Evolutionary conservation across 2,329 filamentous ascomycete species (phyloP).

Genomic region (Xylaria sp.): DNA sequence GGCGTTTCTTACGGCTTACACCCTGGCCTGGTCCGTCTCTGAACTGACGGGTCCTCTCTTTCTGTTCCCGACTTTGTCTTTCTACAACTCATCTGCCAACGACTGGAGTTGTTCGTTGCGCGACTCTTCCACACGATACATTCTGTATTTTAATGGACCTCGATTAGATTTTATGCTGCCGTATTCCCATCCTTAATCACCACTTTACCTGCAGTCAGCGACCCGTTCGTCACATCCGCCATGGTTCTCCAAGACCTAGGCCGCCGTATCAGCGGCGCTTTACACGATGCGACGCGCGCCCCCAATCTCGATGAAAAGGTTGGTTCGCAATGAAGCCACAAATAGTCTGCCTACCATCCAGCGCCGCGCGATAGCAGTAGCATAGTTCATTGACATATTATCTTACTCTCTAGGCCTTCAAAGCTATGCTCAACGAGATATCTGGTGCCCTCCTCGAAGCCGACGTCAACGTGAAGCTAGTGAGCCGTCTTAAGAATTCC

Average conservation of each 20-base stretch:
- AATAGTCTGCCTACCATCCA: background rate
- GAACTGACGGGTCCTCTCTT: no score
- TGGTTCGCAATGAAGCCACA: conserved; percentile 42
- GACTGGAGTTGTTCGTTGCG: no score
- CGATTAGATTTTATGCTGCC: no score
- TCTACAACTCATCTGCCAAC: no score
- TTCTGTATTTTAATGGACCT: no score
- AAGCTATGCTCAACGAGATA: conserved; percentile 97
- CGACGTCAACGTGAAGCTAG: conserved; percentile 94
- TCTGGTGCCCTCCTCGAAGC: conserved; percentile 91
- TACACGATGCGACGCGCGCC: conserved; percentile 86
- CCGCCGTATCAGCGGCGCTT: conserved; percentile 94
- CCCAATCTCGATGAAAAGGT: conserved; percentile 96
- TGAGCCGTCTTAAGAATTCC: conserved; percentile 84
- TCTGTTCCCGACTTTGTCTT: no score
- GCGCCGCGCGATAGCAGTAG: background rate
- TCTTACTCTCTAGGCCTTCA: conserved; percentile 65
- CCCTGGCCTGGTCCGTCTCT: no score
- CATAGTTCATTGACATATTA: background rate
- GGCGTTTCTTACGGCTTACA: no score
- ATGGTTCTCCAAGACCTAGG: conserved; percentile 99
- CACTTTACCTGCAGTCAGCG: background rate
- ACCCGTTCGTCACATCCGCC: conserved; percentile 19
- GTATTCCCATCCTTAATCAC: background rate
- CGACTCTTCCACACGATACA: no score